Percentiles rank a stretch among this genome's conserved stretches.
Conservation (phyloP, 768 basidiomycete species). For the Pleurotus salmoneostramineus region DNA sequence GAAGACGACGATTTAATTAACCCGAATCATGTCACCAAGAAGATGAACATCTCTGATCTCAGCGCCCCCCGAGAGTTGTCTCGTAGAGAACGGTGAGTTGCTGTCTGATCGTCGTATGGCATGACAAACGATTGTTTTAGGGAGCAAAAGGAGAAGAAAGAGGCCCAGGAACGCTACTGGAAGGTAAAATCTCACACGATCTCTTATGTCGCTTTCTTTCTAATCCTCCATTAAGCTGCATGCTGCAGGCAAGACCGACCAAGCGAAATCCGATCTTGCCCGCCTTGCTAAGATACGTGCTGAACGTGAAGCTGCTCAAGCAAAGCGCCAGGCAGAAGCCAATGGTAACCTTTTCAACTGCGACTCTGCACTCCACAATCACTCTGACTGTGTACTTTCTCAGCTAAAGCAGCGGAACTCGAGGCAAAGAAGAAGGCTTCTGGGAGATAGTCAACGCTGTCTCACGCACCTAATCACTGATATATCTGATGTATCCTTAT, state of each 20-base stretch:
- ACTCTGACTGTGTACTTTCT: neutral
- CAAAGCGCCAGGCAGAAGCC: conserved; percentile 84
- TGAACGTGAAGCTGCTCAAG: conserved; percentile 85
- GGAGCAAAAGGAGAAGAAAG: conserved; percentile 90
- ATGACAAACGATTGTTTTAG: conserved; percentile 30
- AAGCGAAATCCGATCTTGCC: conserved; percentile 86
- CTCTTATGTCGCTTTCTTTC: neutral
- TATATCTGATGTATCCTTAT: neutral
- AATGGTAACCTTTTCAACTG: conserved; percentile 52
- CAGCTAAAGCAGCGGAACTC: conserved; percentile 63
- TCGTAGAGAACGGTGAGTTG: conserved; percentile 58
- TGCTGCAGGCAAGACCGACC: conserved; percentile 78
- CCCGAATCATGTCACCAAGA: conserved; percentile 74
- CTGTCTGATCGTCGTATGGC: neutral
- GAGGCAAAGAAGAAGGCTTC: conserved; percentile 56
- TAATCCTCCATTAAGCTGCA: conserved; percentile 47
- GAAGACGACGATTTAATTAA: conserved; percentile 74
- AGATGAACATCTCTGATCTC: conserved; percentile 75
- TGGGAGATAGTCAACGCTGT: conserved; percentile 17
- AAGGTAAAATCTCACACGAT: conserved; percentile 47
- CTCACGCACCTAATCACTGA: conserved; percentile 13
- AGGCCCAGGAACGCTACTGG: conserved; percentile 84
- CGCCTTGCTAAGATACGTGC: conserved; percentile 82
- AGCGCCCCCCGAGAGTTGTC: conserved; percentile 56
- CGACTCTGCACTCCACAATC: neutral